A percentile compares a stretch with the other conserved stretches of the same genome.
phyloP scores from a whole-genome alignment of 73 alveolate species.

The Paramecium octaurelia region DNA sequence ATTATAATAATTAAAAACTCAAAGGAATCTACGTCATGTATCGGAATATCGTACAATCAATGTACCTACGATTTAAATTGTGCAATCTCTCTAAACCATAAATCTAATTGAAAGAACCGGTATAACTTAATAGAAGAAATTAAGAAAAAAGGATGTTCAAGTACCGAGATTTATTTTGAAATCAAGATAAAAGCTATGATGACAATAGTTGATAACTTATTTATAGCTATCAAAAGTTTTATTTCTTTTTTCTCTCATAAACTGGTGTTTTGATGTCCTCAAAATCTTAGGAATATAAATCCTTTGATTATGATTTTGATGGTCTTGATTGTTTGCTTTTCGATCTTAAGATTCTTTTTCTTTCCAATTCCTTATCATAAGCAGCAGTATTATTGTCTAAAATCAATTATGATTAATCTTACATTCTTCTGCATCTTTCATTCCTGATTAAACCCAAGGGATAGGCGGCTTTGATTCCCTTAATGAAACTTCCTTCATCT shows the following conservation, averaged over 20 bases:
- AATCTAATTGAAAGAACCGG: background rate
- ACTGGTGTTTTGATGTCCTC: constrained; percentile 36
- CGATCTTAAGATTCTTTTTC: background rate
- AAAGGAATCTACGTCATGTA: background rate
- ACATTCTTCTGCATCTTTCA: constrained; percentile 49
- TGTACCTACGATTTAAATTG: background rate
- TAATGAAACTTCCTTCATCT: background rate
- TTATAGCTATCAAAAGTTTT: background rate
- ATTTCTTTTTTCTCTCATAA: background rate
- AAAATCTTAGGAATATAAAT: background rate
- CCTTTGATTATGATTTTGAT: background rate
- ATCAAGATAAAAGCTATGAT: background rate
- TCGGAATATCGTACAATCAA: background rate
- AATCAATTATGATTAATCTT: background rate
- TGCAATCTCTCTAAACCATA: background rate
- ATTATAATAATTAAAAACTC: background rate
- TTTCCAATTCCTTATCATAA: constrained; percentile 30
- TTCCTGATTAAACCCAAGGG: background rate
- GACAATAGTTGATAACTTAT: background rate
- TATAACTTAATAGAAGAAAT: background rate
- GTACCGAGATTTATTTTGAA: background rate
- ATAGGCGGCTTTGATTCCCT: constrained; percentile 35
- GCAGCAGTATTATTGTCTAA: background rate
- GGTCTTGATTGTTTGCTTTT: background rate
- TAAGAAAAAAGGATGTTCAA: background rate